A percentile compares a stretch with the other conserved stretches of the same genome.
Conservation (phyloP, 495 filamentous ascomycete species). For the Terfezia claveryi region DNA sequence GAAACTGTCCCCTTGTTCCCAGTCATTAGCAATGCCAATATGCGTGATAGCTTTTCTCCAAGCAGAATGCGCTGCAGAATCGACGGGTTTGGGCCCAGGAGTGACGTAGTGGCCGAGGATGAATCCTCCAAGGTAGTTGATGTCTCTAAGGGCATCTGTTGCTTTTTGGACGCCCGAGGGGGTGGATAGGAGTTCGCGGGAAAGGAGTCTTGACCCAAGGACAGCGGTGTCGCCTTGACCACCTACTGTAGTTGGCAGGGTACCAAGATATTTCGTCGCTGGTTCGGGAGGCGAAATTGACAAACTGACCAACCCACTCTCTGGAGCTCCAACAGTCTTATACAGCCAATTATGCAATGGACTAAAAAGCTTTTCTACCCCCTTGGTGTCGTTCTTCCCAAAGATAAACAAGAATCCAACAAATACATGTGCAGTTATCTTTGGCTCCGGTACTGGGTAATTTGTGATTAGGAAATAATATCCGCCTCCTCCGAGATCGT, state of each 20-base stretch:
- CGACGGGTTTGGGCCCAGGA: slow-evolving; percentile 6
- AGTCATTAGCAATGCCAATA: slow-evolving; percentile 18
- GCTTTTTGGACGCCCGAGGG: slow-evolving; percentile 17
- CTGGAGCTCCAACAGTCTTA: neutral
- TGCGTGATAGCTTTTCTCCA: slow-evolving; percentile 26
- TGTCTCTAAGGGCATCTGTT: slow-evolving; percentile 12
- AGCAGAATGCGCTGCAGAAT: slow-evolving; percentile 15
- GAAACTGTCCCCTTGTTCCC: slow-evolving; percentile 13
- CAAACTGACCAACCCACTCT: neutral
- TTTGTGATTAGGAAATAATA: slow-evolving; percentile 22
- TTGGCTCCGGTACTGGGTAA: neutral
- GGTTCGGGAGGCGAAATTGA: slow-evolving; percentile 9
- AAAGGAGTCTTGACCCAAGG: slow-evolving; percentile 23
- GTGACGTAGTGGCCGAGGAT: slow-evolving; percentile 20
- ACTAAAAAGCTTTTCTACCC: slow-evolving; percentile 3
- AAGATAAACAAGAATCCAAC: slow-evolving; percentile 8
- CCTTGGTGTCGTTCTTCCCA: slow-evolving; percentile 7
- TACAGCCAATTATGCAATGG: neutral
- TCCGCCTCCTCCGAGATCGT: slow-evolving; percentile 21
- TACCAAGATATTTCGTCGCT: slow-evolving; percentile 9
- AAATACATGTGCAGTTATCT: neutral
- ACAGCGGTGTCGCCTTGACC: slow-evolving; percentile 15
- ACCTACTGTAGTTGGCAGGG: slow-evolving; percentile 7
- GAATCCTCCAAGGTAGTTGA: slow-evolving; percentile 13
- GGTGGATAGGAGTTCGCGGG: slow-evolving; percentile 16